Evolutionary conservation across 345 rosid species (phyloP), one percentile per base, ranked within the genome.

Genomic region (Acer negundo): DNA sequence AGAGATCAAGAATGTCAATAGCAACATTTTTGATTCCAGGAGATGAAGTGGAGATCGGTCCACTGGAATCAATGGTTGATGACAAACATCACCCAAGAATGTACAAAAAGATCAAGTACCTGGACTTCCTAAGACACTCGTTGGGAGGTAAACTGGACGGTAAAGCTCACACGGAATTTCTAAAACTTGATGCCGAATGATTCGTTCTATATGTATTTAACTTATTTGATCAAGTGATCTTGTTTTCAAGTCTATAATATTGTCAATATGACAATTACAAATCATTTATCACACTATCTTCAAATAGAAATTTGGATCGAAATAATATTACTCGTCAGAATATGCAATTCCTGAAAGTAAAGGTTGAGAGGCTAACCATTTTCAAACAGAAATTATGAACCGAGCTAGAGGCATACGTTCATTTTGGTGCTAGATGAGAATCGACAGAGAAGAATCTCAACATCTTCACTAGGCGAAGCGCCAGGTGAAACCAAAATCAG

Each of bases 21-120:
- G 78, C 85, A n/a, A 61, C 85, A 51, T 79, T 72, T 63, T 64
- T 72, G 5, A 0, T 71, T 16, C 85, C 82, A 6, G 63, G 40
- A 1, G 78, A 61, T 22, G 72, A 75, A 19, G 51, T 35, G 7
- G 72, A 58, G 24, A 49, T 82, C 2, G 61, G 82, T 65, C 84
- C 79, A 1, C 40, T 75, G 22, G 73, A 68, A 44, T 69, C 79
- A 55, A 47, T 66, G 69, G 63, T 22, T 12, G 75, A 66, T n/a
- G 12, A 28, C 20, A 13, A 38, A n/a, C 11, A 12, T 22, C 53
- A 10, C 7, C 69, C 73, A 0, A 15, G 4, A 35, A 55, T 53
- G 46, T 78, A 69, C 64, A 78, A 26, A 66, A 69, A 56, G 13
- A 69, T 74, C 10, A 69, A 22, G 76, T 35, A 53, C 1, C 31